Percentiles rank a stretch among this genome's conserved stretches.
These are phyloP conservation scores for Hydnum rufescens DNA, from an alignment of 768 basidiomycete species.

Conservation along the genomic window DNA sequence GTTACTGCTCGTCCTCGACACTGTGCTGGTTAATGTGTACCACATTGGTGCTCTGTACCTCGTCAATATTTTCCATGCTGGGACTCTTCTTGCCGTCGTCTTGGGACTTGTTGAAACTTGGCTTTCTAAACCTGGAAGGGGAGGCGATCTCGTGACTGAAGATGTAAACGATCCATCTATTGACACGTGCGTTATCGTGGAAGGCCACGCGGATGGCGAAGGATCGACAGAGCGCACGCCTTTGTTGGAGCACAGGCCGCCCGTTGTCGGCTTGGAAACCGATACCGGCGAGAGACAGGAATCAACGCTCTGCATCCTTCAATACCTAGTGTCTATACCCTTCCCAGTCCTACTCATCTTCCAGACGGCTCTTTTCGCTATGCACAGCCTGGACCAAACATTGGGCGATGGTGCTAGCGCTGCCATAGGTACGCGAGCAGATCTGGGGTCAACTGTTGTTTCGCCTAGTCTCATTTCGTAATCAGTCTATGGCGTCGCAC, in stretches of 20 bases:
- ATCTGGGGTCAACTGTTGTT: constrained; percentile 13
- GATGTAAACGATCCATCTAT: constrained; percentile 1
- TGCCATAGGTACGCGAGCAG: constrained; percentile 19
- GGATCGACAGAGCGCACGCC: constrained; percentile 36
- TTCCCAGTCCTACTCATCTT: constrained; percentile 32
- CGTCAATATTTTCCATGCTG: constrained; percentile 33
- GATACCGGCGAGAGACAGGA: background rate
- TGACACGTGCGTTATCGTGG: background rate
- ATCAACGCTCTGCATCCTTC: constrained; percentile 33
- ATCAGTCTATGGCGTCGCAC: constrained; percentile 25
- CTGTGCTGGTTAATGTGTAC: constrained; percentile 23
- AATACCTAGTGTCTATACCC: constrained; percentile 35
- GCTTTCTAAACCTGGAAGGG: background rate
- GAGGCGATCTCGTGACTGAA: background rate
- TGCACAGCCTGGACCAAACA: constrained; percentile 35
- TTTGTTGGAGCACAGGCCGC: constrained; percentile 19
- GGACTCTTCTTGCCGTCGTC: constrained; percentile 24
- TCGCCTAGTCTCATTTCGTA: background rate
- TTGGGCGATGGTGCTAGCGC: constrained; percentile 41
- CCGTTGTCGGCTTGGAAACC: background rate
- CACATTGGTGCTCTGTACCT: constrained; percentile 37
- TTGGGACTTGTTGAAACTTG: constrained; percentile 13
- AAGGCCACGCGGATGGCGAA: constrained; percentile 3
- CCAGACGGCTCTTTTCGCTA: constrained; percentile 29
- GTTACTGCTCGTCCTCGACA: constrained; percentile 33